Evolutionary conservation across 352 stramenopile genomes (phyloP), one percentile per base, ranked within the genome.

Genomic region (Phytopythium mirpurense): DNA sequence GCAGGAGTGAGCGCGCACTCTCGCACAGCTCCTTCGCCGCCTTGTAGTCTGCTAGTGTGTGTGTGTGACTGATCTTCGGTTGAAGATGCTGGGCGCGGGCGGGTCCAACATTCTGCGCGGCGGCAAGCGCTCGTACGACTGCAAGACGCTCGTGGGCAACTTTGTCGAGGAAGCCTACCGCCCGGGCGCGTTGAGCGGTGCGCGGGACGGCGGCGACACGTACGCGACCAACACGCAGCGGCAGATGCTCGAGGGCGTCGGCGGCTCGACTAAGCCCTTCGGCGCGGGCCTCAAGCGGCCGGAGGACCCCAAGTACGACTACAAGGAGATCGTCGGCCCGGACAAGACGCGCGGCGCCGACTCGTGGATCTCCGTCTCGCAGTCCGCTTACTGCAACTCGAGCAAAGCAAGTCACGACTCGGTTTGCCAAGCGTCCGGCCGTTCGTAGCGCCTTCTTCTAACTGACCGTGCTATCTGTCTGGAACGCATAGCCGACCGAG

Each of bases 101-200:
- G 82, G 82, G 35, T 90, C 82, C 35, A 92, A 92, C 62, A 90
- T 89, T 54, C 70, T 92, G 48, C 79, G 82, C 5, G 82, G 82
- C 27, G 82, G 79, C 29, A 92, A 89, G 71, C 74, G 77, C 38
- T 70, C 77, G 47, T 92, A 78, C 38, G 75, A 89, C 44, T 92
- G 78, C 71, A 82, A 82, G 46, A 92, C 82, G 29, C 66, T 92
- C 5, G 67, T 92, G 21, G 79, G 82, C 51, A 92, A 92, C 54
- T 92, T 90, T 38, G 82, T 92, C 23, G 82, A 92, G 50, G 82
- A 92, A 51, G 59, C 81, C 26, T 89, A 87, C 37, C 78, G 76
- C 0, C 81, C 81, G 0, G 71, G 67, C 12, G 76, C 76, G 4
- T 62, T 78, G 35, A 72, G 67, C 37, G 53, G 68, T 23, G 50